Base-by-base conservation (phyloP, 805 yeast species). In the Saccharomycopsis oosterbeekiorum region DNA sequence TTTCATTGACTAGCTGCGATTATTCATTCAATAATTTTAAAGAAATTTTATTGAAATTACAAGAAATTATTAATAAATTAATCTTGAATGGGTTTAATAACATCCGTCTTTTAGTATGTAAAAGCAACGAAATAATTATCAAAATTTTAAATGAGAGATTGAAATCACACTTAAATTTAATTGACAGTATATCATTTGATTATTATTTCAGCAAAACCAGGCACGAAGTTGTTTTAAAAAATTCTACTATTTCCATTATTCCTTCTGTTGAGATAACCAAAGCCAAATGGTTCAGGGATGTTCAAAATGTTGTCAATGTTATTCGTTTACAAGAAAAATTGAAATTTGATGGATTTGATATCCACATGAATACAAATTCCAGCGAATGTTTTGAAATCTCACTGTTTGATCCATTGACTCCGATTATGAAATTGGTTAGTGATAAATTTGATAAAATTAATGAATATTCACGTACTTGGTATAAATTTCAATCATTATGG, bases 401-500 rank as follows among this genome's bases (percentile, higher is more conserved):
- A 14, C 37, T 10, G 19, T 17, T 59, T 11, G 56, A 57, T 26
- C 15, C 14, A 19, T 40, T n/a, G 6, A 54, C 63, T 21, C 56
- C 57, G 3, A 56, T 58, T 1, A 62, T 70, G 15, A 58, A 57
- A 1, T 60, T 64, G 3, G 68, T 83, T 5, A 81, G 80, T n/a
- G 24, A 21, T 0, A 61, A 72, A 3, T 67, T 74, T 19, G 43
- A 55, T 0, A 61, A 68, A 2, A 78, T 81, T 0, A 55, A 66
- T 0, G 58, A 17, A 0, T 84, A 84, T 65, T 70, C 80, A 17
- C 59, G 67, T 1, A 73, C 74, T 17, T 88, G 96, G 96, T 66
- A 68, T 1, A 72, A 71, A 21, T 74, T 85, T 34, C 87, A 84
- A 67, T 70, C 78, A 0, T 69, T 87, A 4, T 85, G 91, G 89